Conservation (phyloP, 768 basidiomycete species). For the Naganishia onofrii region DNA sequence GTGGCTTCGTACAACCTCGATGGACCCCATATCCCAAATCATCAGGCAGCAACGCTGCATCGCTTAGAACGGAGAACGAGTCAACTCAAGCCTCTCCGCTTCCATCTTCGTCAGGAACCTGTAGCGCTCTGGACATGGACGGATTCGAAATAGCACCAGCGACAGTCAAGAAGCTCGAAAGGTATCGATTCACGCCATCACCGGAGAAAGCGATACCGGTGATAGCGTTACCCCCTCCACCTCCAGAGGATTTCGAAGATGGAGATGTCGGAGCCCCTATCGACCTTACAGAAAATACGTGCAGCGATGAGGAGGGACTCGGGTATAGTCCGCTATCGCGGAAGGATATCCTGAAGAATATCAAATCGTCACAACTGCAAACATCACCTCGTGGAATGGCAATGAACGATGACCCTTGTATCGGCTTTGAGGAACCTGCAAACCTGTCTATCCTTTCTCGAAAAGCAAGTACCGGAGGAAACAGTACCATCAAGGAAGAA, state of each 20-base stretch:
- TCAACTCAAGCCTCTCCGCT: not conserved
- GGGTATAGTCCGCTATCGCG: not conserved
- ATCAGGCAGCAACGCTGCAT: not conserved
- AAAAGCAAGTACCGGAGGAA: not conserved
- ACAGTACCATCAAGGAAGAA: not conserved
- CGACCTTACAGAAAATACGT: not conserved
- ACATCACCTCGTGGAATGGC: not conserved
- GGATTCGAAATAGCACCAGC: constrained; percentile 20
- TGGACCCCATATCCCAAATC: constrained; percentile 21
- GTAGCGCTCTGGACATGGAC: constrained; percentile 3
- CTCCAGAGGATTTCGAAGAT: not conserved
- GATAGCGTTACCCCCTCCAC: not conserved
- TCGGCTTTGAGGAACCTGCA: not conserved
- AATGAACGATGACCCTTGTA: not conserved
- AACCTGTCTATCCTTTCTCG: not conserved
- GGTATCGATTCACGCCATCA: constrained; percentile 9
- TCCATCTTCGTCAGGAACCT: not conserved
- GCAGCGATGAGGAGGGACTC: not conserved
- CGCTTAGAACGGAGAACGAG: constrained; percentile 11
- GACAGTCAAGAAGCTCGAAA: constrained; percentile 1
- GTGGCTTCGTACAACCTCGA: not conserved
- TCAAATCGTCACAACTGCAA: not conserved
- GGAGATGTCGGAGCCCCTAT: not conserved
- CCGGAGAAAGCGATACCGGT: constrained; percentile 4
- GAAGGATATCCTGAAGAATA: not conserved